phyloP scores from a whole-genome alignment of 768 basidiomycete species.

The Sistotremastrum suecicum region DNA sequence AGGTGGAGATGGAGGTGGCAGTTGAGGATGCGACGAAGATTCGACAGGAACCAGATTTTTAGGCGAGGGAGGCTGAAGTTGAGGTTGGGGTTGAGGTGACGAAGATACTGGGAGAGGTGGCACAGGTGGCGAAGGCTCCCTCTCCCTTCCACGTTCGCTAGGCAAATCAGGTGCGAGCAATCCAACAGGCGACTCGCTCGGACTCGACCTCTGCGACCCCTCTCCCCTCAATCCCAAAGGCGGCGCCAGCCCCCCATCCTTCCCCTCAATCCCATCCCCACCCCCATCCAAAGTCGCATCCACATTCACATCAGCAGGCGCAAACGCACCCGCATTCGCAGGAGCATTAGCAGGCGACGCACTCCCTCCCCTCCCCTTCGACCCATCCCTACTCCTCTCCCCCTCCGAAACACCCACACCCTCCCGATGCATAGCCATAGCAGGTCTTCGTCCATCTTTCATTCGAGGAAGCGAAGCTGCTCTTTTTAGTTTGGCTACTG shows the following conservation, averaged over 20 bases:
- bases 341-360: background rate
- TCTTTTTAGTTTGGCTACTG: conserved; percentile 82
- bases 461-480: conserved; percentile 84
- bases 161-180: too few relatives aligned
- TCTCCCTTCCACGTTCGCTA: too few relatives aligned
- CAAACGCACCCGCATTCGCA: too few relatives aligned
- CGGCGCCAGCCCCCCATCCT: conserved; percentile 15
- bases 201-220: conserved; percentile 4
- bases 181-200: background rate
- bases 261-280: background rate
- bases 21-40: too few relatives aligned
- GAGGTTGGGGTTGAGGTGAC: too few relatives aligned
- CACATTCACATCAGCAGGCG: too few relatives aligned
- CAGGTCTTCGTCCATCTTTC: conserved; percentile 77
- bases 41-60: too few relatives aligned
- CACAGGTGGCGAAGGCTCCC: too few relatives aligned
- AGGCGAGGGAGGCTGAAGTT: too few relatives aligned
- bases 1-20: too few relatives aligned
- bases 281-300: too few relatives aligned
- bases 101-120: too few relatives aligned
- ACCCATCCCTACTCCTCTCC: conserved; percentile 36
- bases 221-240: conserved; percentile 1
- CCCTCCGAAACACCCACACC: conserved; percentile 60
- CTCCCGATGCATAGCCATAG: conserved; percentile 61
- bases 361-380: conserved; percentile 21